Evolutionary conservation across 345 rosid species (phyloP).

Genomic region (Syzygium oleosum): DNA sequence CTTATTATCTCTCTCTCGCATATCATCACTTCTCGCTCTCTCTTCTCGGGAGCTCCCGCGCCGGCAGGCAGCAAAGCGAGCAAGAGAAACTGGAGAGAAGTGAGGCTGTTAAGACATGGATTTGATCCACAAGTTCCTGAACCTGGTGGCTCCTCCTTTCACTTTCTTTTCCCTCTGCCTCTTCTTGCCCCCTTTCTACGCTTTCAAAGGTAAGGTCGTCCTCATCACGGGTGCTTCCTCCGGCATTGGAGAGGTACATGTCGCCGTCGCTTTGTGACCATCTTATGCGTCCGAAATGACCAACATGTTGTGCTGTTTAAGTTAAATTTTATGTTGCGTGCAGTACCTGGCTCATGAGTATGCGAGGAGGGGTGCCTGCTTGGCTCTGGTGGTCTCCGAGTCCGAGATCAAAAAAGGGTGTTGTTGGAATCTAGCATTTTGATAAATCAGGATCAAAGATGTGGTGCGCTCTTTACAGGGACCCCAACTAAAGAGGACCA

Average conservation of each 20-base stretch:
- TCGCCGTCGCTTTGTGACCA: neutral
- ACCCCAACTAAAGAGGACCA: neutral
- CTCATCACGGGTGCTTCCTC: constrained; percentile 22
- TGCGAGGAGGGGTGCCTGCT: constrained; percentile 45
- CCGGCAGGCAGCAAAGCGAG: neutral
- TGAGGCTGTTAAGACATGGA: constrained; percentile 4
- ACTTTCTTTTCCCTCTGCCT: constrained; percentile 9
- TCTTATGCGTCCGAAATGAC: neutral
- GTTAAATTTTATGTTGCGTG: neutral
- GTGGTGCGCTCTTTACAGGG: neutral
- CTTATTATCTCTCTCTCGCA: neutral
- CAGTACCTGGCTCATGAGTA: constrained; percentile 53
- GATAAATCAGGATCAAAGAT: neutral
- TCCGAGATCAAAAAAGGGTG: neutral
- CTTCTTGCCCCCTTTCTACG: constrained; percentile 10
- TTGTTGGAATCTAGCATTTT: neutral
- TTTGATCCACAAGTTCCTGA: constrained; percentile 13
- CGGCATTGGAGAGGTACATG: constrained; percentile 10
- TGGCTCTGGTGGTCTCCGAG: constrained; percentile 37
- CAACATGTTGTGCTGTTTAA: neutral
- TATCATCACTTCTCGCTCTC: neutral
- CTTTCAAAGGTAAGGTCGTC: constrained; percentile 20
- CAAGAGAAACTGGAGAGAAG: neutral
- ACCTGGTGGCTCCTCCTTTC: constrained; percentile 6
- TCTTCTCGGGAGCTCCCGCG: neutral